Percentiles rank a stretch among this genome's conserved stretches.
Evolutionary conservation across 768 basidiomycete species (phyloP).

Genomic region (Boletus pseudopeckii): DNA sequence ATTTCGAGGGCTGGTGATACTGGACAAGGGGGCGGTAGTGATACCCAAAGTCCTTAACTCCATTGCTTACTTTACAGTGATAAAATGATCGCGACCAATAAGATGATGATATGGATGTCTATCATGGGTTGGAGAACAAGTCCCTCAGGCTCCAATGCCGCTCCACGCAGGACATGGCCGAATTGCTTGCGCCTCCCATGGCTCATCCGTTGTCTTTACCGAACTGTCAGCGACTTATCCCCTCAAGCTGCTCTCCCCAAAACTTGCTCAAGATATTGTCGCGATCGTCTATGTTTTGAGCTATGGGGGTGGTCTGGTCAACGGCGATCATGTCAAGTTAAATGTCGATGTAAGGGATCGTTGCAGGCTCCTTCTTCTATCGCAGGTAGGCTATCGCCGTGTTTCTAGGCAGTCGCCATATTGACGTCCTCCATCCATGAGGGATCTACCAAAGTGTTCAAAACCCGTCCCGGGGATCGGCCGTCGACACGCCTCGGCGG

Average conservation of each 20-base stretch:
- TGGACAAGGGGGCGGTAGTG: neutral
- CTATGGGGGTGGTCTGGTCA: constrained; percentile 91
- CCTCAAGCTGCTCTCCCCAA: constrained; percentile 81
- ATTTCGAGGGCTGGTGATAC: constrained; percentile 76
- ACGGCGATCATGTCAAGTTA: constrained; percentile 72
- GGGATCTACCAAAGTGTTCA: constrained; percentile 97
- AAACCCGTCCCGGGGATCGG: constrained; percentile 61
- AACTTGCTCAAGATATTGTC: constrained; percentile 44
- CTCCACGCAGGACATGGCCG: constrained; percentile 51
- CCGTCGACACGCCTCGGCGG: constrained; percentile 40
- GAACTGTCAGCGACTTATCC: constrained; percentile 82
- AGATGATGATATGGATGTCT: neutral
- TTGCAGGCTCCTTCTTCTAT: constrained; percentile 67
- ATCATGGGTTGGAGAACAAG: neutral
- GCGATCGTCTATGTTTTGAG: constrained; percentile 76
- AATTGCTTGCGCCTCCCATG: constrained; percentile 52
- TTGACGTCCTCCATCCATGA: constrained; percentile 27
- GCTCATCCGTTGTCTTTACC: constrained; percentile 58
- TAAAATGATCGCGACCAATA: constrained; percentile 6
- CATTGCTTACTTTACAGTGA: constrained; percentile 11
- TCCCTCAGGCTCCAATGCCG: constrained; percentile 6
- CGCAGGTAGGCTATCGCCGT: constrained; percentile 67
- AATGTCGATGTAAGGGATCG: constrained; percentile 54
- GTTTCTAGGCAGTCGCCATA: neutral
- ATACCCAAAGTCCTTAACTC: neutral